Evolutionary conservation across 2,329 filamentous ascomycete species (phyloP), one percentile per base, ranked within the genome.

Genomic region (Apiospora saccharicola): DNA sequence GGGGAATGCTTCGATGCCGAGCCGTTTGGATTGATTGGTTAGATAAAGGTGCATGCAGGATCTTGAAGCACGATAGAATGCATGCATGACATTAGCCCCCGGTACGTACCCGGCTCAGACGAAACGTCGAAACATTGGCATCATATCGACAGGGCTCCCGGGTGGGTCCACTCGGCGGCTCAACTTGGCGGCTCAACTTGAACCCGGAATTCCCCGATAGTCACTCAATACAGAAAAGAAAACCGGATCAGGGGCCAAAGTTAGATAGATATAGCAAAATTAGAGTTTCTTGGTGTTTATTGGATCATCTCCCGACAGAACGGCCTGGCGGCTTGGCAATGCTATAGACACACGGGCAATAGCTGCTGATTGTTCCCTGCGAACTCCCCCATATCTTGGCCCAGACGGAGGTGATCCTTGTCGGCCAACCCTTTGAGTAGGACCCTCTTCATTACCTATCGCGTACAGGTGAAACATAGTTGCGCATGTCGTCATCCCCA

Each of bases 121-220:
- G 57, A 64, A 64, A 64, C 34, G 22, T 13, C n/a, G 57, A 64
- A 64, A 64, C 57, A 64, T 64, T n/a, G 34, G 57, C 57, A 41
- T 64, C 13, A 64, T n/a, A 13, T 49, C 6, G 34, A 64, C 34
- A 41, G 12, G 34, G 19, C 30, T 64, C 19, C 7, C 19, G 1
- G 57, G 19, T n/a, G 57, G 57, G 6, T 14, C 19, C 19, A n/a
- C n/a, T n/a, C n/a, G n/a, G n/a, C n/a, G 19, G 26, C 47, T n/a
- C 46, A 19, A 13, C 51, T 7, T n/a, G 7, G 34, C 22, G 0
- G 34, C 49, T n/a, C 34, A 22, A 8, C 3, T 37, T 2, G 34
- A n/a, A 14, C 3, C 57, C 57, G 57, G 30, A 24, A 24, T 64
- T 41, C 10, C 57, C 57, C 57, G 57, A 37, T 19, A 37, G 7